Conservation (phyloP, 139 green algal species). For the Asterochloris erici region DNA sequence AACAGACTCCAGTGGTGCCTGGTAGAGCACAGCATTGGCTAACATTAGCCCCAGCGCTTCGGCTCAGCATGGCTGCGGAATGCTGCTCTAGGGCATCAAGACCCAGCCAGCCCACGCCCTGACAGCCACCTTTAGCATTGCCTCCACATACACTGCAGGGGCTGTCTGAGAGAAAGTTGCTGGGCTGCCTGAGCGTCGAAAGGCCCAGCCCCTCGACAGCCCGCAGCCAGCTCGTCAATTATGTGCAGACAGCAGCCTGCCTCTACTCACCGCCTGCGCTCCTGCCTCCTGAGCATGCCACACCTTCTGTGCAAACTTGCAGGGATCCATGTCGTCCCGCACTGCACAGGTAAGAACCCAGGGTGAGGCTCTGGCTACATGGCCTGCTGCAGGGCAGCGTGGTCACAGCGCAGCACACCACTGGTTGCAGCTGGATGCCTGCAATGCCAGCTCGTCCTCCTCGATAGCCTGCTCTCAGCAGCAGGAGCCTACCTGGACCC, state of each 20-base stretch:
- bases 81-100: neutral
- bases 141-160: neutral
- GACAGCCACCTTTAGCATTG: neutral
- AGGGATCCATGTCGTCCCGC: constrained; percentile 36
- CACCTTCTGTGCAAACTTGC: constrained; percentile 89
- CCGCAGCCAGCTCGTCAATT: neutral
- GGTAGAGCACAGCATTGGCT: neutral
- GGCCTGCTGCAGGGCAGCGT: neutral
- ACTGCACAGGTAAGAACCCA: neutral
- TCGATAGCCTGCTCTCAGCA: no score
- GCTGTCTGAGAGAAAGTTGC: neutral
- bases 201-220: neutral
- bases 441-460: no score
- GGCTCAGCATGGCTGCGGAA: neutral
- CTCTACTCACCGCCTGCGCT: constrained; percentile 60
- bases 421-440: no score
- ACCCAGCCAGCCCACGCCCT: neutral
- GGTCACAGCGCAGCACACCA: neutral
- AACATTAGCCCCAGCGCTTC: neutral
- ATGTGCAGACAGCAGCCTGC: neutral
- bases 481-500: constrained; percentile 33
- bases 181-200: neutral
- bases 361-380: neutral
- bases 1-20: neutral
- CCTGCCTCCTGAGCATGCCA: constrained; percentile 83